Evolutionary conservation across 2,329 filamentous ascomycete species (phyloP).

Genomic region (Dactylellina haptotyla): DNA sequence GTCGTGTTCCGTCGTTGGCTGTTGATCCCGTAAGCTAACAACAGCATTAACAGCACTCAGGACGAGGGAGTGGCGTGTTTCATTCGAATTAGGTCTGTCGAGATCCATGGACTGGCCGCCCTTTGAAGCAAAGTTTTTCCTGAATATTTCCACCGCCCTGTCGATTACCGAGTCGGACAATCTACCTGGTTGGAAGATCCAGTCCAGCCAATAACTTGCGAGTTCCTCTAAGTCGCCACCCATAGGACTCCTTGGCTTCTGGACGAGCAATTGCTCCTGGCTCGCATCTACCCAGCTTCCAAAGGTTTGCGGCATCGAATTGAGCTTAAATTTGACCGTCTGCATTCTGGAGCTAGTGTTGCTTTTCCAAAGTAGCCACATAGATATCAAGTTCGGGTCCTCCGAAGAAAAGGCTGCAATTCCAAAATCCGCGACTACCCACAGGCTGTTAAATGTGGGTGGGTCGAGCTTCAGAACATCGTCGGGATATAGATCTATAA

Average conservation of each 20-base stretch:
- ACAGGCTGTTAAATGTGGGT: constrained; percentile 77
- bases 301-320: constrained; percentile 72
- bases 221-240: constrained; percentile 66
- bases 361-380: constrained; percentile 87
- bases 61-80: constrained; percentile 37
- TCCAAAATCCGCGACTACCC: constrained; percentile 81
- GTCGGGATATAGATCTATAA: constrained; percentile 75
- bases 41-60: constrained; percentile 42
- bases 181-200: constrained; percentile 82
- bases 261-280: constrained; percentile 69
- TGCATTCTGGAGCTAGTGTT: constrained; percentile 81
- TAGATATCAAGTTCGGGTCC: constrained; percentile 67
- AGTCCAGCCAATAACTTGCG: constrained; percentile 85
- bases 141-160: constrained; percentile 83
- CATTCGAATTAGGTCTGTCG: constrained; percentile 38
- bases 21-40: constrained; percentile 28
- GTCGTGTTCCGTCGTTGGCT: constrained; percentile 37
- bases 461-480: constrained; percentile 73
- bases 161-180: constrained; percentile 84
- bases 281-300: constrained; percentile 76
- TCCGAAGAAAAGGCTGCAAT: constrained; percentile 67
- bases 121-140: constrained; percentile 60
- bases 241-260: constrained; percentile 60
- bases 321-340: constrained; percentile 76
- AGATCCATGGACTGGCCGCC: constrained; percentile 40